Evolutionary conservation across 352 stramenopile genomes (phyloP), one percentile per base, ranked within the genome.

Genomic region (Phytophthora sansomeana): DNA sequence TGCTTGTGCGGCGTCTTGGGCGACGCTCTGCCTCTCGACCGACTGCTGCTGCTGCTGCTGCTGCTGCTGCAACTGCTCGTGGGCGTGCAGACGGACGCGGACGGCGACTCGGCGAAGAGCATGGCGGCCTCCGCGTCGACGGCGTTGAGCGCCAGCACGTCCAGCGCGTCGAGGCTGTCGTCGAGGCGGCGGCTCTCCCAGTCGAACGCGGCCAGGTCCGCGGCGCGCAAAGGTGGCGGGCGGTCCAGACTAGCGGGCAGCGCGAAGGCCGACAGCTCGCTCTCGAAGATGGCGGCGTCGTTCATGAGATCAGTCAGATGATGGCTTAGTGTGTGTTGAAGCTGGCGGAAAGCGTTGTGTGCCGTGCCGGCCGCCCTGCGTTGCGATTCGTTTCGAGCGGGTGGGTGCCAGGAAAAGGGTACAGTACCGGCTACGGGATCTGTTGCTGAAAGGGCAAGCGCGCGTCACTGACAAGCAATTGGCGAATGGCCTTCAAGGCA

Each of bases 281-380:
- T 21, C 56, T 68, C 51, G 36, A 69, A 64, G 28, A 75, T 8
- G 36, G 61, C 47, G 28, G 44, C 51, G 44, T 62, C 26, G 46
- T 67, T 70, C 67, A 75, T 74, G 24, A 11, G 17, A n/a, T n/a
- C n/a, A n/a, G n/a, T n/a, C n/a, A n/a, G 32, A 19, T 47, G 46
- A 28, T 51, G 30, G 43, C 41, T 10, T n/a, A 2, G n/a, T 39
- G 17, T 55, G 53, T 38, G 55, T 66, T 62, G 56, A 67, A 69
- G 66, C 39, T 39, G 35, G 59, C 21, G 33, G 59, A 60, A 69
- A 57, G 36, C 19, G 32, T 70, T 74, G 59, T 74, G 66, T 61
- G 58, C 47, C 36, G 58, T 28, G 44, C 43, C 65, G 53, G 47
- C 65, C 46, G 56, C 59, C 55, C 63, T 66, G 9, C 56, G 28